These are phyloP conservation scores for Psilocybe cubensis DNA, from an alignment of 768 basidiomycete genomes.

Conservation along the genomic window DNA sequence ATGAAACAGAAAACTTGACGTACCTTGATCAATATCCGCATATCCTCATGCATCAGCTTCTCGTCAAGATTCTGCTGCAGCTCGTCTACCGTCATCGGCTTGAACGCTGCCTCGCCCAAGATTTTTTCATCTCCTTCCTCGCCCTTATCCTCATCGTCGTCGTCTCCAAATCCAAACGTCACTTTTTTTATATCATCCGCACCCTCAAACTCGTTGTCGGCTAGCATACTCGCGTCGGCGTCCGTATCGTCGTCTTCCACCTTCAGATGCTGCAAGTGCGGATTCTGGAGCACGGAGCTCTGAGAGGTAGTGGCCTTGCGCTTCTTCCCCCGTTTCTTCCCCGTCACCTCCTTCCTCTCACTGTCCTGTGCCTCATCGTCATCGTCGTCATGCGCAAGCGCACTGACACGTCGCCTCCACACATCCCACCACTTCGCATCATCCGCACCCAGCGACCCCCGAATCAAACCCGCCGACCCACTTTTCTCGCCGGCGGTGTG, in stretches of 20 bases:
- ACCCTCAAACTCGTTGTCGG: slow-evolving; percentile 18
- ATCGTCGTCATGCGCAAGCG: slow-evolving; percentile 22
- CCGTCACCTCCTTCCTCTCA: neutral
- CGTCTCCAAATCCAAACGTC: slow-evolving; percentile 23
- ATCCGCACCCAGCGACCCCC: slow-evolving; percentile 53
- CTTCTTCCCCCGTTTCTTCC: neutral
- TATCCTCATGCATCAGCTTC: slow-evolving; percentile 74
- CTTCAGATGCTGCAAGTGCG: neutral
- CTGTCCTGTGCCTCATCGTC: slow-evolving; percentile 31
- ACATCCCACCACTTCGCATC: slow-evolving; percentile 68
- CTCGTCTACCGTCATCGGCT: slow-evolving; percentile 59
- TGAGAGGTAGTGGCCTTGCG: slow-evolving; percentile 14
- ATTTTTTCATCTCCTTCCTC: slow-evolving; percentile 29
- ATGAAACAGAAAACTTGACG: slow-evolving; percentile 27
- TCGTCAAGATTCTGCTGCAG: slow-evolving; percentile 70
- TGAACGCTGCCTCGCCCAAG: slow-evolving; percentile 30
- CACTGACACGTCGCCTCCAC: slow-evolving; percentile 64
- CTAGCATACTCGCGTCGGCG: slow-evolving; percentile 22
- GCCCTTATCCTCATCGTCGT: slow-evolving; percentile 42
- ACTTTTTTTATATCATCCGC: neutral
- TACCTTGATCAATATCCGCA: slow-evolving; percentile 93
- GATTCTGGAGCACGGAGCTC: neutral
- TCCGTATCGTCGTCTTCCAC: slow-evolving; percentile 29
- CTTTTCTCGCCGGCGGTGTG: slow-evolving; percentile 45
- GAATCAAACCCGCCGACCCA: slow-evolving; percentile 2